Base-by-base conservation (phyloP, 768 basidiomycete genomes). In the Auriculariales sp. region DNA sequence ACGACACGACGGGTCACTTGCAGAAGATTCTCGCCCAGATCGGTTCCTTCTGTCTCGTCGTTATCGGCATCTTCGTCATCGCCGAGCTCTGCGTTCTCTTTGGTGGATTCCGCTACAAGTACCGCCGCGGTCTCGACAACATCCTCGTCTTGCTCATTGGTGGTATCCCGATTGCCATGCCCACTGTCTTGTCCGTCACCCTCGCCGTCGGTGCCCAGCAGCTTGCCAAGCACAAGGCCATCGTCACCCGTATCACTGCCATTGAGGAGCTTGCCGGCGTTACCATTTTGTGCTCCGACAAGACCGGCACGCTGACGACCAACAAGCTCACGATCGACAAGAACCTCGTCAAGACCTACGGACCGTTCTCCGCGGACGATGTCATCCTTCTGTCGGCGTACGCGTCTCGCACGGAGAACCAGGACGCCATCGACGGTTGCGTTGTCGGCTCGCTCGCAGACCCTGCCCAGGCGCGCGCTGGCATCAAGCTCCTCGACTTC, bases 151-250 rank as follows among this genome's bases (percentile, higher is more conserved):
- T 98, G 65, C 77, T 98, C 78, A 98, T 98, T 68, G 94, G 94
- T 74, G 94, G 94, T 73, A 98, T 98, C 62, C 94, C 94, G 61
- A 98, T 97, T 68, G 94, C 94, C 64, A 98, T 98, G 94, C 94
- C 94, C 57, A 98, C 94, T 53, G 93, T 97, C 56, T 69, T 98
- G 53, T 95, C 92, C 50, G 94, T 97, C 70, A 97, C 94, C 19
- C 89, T 97, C 62, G 94, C 94, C 48, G 93, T 98, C 63, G 94
- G 94, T 69, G 94, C 94, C 33, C 92, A 95, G 69, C 94, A 98
- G 64, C 82, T 98, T 56, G 93, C 94, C 60, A 93, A 93, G 74
- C 89, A 97, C 78, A 95, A 98, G 77, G 94, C 94, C 56, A 97
- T 95, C 57, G 94, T 98, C 66, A 98, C 94, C 49, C 93, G 93